Evolutionary conservation across 176 grass and related monocot genomes (phyloP).

Genomic region (Puccinellia tenuiflora): DNA sequence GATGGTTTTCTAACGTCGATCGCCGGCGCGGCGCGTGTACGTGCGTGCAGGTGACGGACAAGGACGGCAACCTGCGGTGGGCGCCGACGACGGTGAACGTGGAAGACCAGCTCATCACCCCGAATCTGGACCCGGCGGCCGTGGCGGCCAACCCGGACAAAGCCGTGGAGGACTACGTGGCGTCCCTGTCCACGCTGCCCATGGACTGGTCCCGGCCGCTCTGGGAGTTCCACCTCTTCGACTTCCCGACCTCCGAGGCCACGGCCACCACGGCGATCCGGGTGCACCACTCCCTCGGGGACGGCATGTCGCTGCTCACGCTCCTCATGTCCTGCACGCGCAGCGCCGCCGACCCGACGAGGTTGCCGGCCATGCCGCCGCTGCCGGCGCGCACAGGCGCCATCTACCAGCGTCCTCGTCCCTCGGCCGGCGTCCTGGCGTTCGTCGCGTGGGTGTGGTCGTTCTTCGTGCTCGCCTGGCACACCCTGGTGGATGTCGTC

Average conservation of each 20-base stretch:
- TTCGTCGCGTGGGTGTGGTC: constrained; percentile 32
- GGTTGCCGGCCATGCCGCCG: constrained; percentile 45
- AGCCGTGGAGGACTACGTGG: constrained; percentile 79
- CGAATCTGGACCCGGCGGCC: constrained; percentile 27
- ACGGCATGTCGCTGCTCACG: constrained; percentile 88
- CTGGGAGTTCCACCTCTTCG: constrained; percentile 89
- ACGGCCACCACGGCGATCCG: constrained; percentile 52
- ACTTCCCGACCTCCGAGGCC: constrained; percentile 78
- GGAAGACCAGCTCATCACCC: constrained; percentile 61
- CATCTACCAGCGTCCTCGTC: constrained; percentile 33
- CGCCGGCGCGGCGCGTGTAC: too few species aligned
- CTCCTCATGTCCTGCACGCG: constrained; percentile 86
- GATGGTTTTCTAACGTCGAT: not conserved
- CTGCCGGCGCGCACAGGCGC: constrained; percentile 37
- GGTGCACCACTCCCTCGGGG: constrained; percentile 83
- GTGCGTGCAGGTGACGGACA: constrained; percentile 38
- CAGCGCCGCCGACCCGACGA: constrained; percentile 44
- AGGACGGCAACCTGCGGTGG: constrained; percentile 41
- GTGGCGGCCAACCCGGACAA: constrained; percentile 41
- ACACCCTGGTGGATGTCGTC: constrained; percentile 51
- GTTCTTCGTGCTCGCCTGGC: constrained; percentile 49
- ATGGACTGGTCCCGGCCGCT: constrained; percentile 59
- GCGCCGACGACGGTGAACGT: constrained; percentile 46
- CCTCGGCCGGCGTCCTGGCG: constrained; percentile 25
- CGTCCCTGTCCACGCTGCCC: constrained; percentile 50